Evolutionary conservation across 345 rosid genomes (phyloP).

Genomic region (Acer negundo): DNA sequence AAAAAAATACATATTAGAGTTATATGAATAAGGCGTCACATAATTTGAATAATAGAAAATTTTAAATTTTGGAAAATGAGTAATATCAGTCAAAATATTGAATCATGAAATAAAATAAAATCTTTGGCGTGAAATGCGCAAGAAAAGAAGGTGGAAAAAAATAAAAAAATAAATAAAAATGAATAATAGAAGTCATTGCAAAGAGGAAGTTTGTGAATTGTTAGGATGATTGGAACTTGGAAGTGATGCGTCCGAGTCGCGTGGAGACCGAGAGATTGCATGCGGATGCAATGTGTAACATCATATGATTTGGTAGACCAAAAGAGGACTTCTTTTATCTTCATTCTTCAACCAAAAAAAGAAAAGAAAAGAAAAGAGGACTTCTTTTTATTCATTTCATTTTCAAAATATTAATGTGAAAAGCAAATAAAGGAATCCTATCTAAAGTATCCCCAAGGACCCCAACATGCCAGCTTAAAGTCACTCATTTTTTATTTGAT

Average conservation of each 20-base stretch:
- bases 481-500: neutral
- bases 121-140: neutral
- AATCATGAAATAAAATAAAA: neutral
- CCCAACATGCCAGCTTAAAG: conserved; percentile 13
- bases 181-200: too few relatives aligned
- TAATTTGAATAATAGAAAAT: too few relatives aligned
- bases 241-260: too few relatives aligned
- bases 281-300: neutral
- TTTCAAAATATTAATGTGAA: neutral
- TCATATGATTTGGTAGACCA: neutral
- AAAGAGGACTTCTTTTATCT: neutral
- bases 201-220: too few relatives aligned
- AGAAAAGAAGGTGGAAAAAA: neutral
- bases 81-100: too few relatives aligned
- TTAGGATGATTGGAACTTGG: too few relatives aligned
- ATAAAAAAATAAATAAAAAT: too few relatives aligned
- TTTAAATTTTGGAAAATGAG: neutral
- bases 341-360: too few relatives aligned
- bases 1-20: too few relatives aligned
- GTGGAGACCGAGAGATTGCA: neutral
- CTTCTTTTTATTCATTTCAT: neutral
- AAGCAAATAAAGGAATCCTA: neutral
- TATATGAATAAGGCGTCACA: too few relatives aligned
- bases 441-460: too few relatives aligned
- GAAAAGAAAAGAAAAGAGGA: too few relatives aligned